phyloP scores from a whole-genome alignment of 352 stramenopile genomes.

The Phytophthora pseudosyringae region DNA sequence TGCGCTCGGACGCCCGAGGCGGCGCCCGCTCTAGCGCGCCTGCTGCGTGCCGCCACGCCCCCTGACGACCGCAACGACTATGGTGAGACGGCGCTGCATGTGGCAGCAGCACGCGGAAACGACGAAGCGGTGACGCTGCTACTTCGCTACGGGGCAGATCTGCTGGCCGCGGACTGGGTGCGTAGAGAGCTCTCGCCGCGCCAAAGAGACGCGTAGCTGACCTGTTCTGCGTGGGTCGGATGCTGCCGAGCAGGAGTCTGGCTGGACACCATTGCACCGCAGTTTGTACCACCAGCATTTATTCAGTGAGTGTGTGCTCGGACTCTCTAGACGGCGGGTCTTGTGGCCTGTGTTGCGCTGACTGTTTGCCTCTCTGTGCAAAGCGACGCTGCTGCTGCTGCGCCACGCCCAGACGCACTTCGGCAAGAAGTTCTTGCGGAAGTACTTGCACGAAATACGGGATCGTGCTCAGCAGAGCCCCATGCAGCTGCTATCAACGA shows the following conservation, averaged over 20 bases:
- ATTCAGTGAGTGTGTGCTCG: constrained; percentile 53
- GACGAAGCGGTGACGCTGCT: constrained; percentile 64
- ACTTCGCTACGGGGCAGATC: constrained; percentile 55
- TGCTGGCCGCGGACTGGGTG: constrained; percentile 70
- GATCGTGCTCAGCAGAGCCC: constrained; percentile 65
- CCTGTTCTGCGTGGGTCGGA: constrained; percentile 8
- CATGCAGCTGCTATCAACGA: constrained; percentile 68
- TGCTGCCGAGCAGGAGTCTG: constrained; percentile 65
- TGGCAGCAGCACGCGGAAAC: constrained; percentile 63
- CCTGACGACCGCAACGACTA: constrained; percentile 73
- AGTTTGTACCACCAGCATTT: constrained; percentile 74
- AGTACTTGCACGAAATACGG: constrained; percentile 54
- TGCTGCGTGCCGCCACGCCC: constrained; percentile 37
- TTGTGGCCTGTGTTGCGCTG: constrained; percentile 5
- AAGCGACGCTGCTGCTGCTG: constrained; percentile 75
- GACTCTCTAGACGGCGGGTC: not conserved
- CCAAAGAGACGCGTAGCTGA: constrained; percentile 14
- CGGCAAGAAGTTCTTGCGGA: constrained; percentile 56
- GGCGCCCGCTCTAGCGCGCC: constrained; percentile 10
- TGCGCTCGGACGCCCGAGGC: constrained; percentile 23
- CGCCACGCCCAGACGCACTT: constrained; percentile 60
- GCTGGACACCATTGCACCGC: constrained; percentile 81
- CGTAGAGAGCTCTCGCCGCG: constrained; percentile 19
- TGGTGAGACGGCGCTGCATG: constrained; percentile 78
- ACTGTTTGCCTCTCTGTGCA: constrained; percentile 17